A percentile compares a stretch with the other conserved stretches of the same genome.
Conservation (phyloP, 306 rosid species). For the Cucurbita maxima region DNA sequence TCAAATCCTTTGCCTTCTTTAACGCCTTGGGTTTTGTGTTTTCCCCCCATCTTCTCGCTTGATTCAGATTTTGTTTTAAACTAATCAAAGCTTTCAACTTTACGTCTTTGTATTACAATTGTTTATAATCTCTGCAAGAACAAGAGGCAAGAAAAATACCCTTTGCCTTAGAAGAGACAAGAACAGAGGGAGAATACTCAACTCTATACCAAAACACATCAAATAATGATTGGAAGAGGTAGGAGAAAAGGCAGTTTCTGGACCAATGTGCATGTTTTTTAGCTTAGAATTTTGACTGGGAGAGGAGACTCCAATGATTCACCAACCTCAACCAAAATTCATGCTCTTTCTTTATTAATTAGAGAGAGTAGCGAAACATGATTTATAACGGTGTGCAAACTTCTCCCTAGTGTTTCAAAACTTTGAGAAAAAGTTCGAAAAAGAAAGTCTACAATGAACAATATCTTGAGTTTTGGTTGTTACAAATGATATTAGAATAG, state of each 20-base stretch:
- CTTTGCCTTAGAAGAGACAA: neutral
- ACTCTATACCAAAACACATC: neutral
- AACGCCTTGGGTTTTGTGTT: neutral
- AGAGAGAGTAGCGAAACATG: no score
- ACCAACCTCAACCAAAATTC: neutral
- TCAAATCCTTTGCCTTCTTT: neutral
- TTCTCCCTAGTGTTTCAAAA: no score
- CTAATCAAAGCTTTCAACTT: constrained; percentile 7
- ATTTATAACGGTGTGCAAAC: no score
- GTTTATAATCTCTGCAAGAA: neutral
- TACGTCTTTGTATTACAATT: neutral
- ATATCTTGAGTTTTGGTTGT: no score
- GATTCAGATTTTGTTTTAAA: neutral
- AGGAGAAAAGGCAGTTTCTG: neutral
- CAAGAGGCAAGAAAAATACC: neutral
- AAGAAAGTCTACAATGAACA: no score
- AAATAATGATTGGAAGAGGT: neutral
- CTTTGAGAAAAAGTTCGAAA: no score
- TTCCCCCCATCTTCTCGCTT: neutral
- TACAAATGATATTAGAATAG: no score
- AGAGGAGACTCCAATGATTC: neutral
- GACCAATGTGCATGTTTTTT: constrained; percentile 15
- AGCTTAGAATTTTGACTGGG: constrained; percentile 5
- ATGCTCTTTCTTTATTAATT: constrained; percentile 4
- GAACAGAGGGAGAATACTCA: neutral